phyloP scores from a whole-genome alignment of 2,329 filamentous ascomycete genomes.

The Fusarium bactridioides region DNA sequence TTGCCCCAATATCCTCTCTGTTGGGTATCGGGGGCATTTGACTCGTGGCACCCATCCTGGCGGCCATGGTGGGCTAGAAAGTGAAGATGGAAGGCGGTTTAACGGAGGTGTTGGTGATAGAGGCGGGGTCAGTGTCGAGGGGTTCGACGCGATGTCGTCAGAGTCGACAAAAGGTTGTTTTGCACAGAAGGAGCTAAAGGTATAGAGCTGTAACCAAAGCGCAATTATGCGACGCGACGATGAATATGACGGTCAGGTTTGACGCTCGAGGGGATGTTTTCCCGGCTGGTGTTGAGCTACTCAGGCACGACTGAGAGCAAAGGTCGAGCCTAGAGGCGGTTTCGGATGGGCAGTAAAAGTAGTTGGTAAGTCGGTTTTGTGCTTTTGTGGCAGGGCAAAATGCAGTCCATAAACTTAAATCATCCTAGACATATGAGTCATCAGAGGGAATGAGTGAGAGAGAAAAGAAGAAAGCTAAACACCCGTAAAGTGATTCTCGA shows the following conservation, averaged over 20 bases:
- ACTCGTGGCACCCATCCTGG: conserved; percentile 47
- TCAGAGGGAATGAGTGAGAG: conserved; percentile 22
- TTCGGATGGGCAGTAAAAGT: neutral
- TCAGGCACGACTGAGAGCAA: conserved; percentile 3
- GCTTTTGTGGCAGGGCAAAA: neutral
- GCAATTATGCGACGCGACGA: neutral
- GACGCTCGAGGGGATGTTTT: neutral
- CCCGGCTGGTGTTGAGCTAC: conserved; percentile 15
- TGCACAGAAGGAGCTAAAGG: neutral
- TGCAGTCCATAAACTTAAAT: conserved; percentile 10
- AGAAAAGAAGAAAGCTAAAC: conserved; percentile 14
- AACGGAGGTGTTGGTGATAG: conserved; percentile 28
- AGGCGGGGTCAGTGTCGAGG: conserved; percentile 41
- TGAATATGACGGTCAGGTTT: neutral
- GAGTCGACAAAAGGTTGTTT: conserved; percentile 5
- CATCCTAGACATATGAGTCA: conserved; percentile 32
- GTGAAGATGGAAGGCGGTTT: conserved; percentile 24
- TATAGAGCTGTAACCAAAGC: neutral
- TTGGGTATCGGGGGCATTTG: conserved; percentile 67
- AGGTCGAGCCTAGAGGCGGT: conserved; percentile 2
- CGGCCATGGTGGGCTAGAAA: conserved; percentile 43
- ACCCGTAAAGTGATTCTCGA: conserved; percentile 18
- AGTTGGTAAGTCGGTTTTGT: neutral
- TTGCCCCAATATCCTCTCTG: conserved; percentile 66
- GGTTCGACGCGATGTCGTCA: conserved; percentile 37